These are phyloP conservation scores for Xylariaceae sp. DNA, from an alignment of 2,329 filamentous ascomycete species.

Conservation along the genomic window DNA sequence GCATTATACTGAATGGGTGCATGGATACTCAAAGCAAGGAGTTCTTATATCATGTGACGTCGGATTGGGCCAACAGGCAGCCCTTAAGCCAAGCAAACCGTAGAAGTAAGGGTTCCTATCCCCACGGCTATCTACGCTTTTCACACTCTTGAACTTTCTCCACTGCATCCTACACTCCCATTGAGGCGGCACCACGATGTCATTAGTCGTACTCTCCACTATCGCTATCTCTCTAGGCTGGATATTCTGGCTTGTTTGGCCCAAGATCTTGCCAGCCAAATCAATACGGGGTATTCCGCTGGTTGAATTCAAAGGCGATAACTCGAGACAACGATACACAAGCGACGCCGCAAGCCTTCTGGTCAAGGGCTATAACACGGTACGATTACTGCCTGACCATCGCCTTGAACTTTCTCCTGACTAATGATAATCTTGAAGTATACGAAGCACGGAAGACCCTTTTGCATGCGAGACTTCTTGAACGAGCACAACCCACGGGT, in stretches of 20 bases:
- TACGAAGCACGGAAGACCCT: conserved; percentile 10
- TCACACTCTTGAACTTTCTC: too few species aligned
- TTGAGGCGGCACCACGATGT: conserved; percentile 1
- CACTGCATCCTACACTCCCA: too few species aligned
- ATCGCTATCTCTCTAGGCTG: conserved; percentile 7
- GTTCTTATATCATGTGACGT: too few species aligned
- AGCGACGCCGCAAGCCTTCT: conserved; percentile 11
- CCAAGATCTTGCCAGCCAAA: conserved; percentile 11
- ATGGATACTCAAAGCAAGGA: too few species aligned
- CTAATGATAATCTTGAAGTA: conserved; percentile 7
- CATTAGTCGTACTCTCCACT: background rate
- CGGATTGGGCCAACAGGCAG: too few species aligned
- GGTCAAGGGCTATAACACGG: conserved; percentile 11
- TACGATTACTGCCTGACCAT: conserved; percentile 5
- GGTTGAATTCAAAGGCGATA: conserved; percentile 14
- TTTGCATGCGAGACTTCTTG: conserved; percentile 13
- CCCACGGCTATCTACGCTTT: too few species aligned
- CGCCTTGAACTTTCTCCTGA: background rate
- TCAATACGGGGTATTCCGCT: conserved; percentile 12
- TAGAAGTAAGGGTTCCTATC: too few species aligned
- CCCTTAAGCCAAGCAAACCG: too few species aligned
- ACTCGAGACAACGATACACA: conserved; percentile 11
- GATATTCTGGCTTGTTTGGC: conserved; percentile 9
- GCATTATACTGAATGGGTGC: too few species aligned
- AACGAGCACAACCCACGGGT: conserved; percentile 10